Conservation (phyloP, 805 yeast species). For the Metschnikowia corniflorae region DNA sequence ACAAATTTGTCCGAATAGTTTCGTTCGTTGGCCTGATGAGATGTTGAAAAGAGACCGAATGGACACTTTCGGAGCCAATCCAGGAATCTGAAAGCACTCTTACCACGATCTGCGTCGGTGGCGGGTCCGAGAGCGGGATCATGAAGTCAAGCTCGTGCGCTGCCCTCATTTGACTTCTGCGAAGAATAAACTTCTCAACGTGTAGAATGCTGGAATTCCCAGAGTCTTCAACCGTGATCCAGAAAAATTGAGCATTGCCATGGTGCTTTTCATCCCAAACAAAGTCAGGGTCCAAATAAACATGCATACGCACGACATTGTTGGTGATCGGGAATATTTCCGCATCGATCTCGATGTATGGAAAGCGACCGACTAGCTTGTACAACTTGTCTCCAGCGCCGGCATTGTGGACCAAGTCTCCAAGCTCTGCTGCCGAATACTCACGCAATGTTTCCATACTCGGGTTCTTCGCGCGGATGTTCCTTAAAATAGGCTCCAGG, state of each 20-base stretch:
- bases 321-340: conserved; percentile 87
- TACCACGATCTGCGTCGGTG: conserved; percentile 85
- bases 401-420: conserved; percentile 82
- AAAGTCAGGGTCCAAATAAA: conserved; percentile 70
- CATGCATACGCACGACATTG: conserved; percentile 79
- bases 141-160: conserved; percentile 81
- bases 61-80: conserved; percentile 79
- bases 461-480: conserved; percentile 60
- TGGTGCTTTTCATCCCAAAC: conserved; percentile 80
- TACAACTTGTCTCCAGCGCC: conserved; percentile 66
- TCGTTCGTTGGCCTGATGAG: conserved; percentile 85
- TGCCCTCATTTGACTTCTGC: conserved; percentile 49
- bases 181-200: conserved; percentile 73
- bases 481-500: conserved; percentile 60
- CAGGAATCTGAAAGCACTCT: conserved; percentile 80
- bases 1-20: conserved; percentile 75
- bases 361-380: conserved; percentile 65
- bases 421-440: conserved; percentile 71
- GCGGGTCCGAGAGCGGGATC: conserved; percentile 84
- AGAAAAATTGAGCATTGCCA: conserved; percentile 80
- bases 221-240: conserved; percentile 91
- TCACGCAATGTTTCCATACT: conserved; percentile 71
- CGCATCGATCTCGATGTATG: conserved; percentile 68
- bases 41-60: conserved; percentile 84
- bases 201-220: conserved; percentile 71